Evolutionary conservation across 805 yeast genomes (phyloP).

Genomic region (Metschnikowia colocasiae): DNA sequence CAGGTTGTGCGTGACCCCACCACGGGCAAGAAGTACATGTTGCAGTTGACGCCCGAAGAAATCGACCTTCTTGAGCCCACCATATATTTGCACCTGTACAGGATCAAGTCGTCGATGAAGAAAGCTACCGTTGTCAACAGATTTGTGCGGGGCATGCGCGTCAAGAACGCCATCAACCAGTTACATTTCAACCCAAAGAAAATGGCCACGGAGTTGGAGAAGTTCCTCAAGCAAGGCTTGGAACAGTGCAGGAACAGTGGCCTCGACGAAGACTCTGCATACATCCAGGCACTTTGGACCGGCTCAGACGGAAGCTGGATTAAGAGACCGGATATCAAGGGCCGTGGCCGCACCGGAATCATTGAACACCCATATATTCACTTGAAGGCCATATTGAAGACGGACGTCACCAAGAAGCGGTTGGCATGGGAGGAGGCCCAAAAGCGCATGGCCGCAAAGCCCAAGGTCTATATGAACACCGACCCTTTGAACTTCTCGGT

Average conservation of each 20-base stretch:
- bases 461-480: slow-evolving; percentile 46
- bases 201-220: slow-evolving; percentile 74
- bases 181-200: slow-evolving; percentile 83
- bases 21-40: slow-evolving; percentile 47
- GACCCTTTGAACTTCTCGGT: slow-evolving; percentile 43
- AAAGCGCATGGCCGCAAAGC: slow-evolving; percentile 47
- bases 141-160: slow-evolving; percentile 65
- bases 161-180: slow-evolving; percentile 82
- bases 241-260: slow-evolving; percentile 62
- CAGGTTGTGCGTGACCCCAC: slow-evolving; percentile 41
- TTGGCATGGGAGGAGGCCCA: slow-evolving; percentile 54
- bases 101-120: slow-evolving; percentile 85
- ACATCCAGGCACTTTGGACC: slow-evolving; percentile 80
- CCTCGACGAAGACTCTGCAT: slow-evolving; percentile 57
- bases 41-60: slow-evolving; percentile 60
- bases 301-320: slow-evolving; percentile 81
- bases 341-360: slow-evolving; percentile 86
- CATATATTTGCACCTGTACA: slow-evolving; percentile 71
- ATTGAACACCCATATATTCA: slow-evolving; percentile 75
- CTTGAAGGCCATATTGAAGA: slow-evolving; percentile 70
- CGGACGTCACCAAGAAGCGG: slow-evolving; percentile 61
- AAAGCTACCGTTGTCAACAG: slow-evolving; percentile 80
- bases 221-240: slow-evolving; percentile 67
- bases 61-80: slow-evolving; percentile 83
- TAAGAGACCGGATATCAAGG: slow-evolving; percentile 75